A percentile compares a stretch with the other conserved stretches of the same genome.
phyloP scores from a whole-genome alignment of 306 rosid genomes.

The Dalbergia cochinchinensis region DNA sequence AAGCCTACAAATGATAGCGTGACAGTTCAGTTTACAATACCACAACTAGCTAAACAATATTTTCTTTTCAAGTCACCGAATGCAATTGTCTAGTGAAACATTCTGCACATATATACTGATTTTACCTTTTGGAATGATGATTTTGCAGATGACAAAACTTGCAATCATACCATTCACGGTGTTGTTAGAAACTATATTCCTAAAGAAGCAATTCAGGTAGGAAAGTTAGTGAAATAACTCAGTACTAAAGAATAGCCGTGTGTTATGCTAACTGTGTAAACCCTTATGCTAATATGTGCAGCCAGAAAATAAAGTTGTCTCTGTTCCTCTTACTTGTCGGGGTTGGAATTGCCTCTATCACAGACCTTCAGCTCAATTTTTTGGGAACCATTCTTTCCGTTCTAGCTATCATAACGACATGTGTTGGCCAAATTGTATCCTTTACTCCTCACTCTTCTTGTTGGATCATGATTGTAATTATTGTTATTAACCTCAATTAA shows the following conservation, averaged over 20 bases:
- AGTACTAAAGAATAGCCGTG: background rate
- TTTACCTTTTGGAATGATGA: constrained; percentile 13
- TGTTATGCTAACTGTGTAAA: background rate
- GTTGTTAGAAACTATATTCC: constrained; percentile 77
- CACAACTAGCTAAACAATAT: too few relatives aligned
- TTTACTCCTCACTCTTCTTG: constrained; percentile 42
- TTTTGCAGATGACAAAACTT: constrained; percentile 95
- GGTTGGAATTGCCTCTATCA: constrained; percentile 97
- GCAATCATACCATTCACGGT: constrained; percentile 99
- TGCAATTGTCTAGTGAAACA: constrained; percentile 5
- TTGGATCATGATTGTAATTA: constrained; percentile 18
- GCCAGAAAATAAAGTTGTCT: constrained; percentile 82
- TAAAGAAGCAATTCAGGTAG: constrained; percentile 94
- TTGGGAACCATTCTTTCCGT: constrained; percentile 82
- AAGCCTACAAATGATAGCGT: too few relatives aligned
- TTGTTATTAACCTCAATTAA: constrained; percentile 5
- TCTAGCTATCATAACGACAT: constrained; percentile 91
- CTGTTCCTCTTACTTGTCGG: constrained; percentile 80
- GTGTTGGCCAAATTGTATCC: constrained; percentile 98
- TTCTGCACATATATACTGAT: background rate
- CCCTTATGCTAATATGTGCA: constrained; percentile 51
- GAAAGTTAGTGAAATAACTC: constrained; percentile 12
- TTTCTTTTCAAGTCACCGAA: too few relatives aligned
- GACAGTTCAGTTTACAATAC: too few relatives aligned
- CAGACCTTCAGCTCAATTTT: constrained; percentile 96